Evolutionary conservation across 306 rosid species (phyloP), one percentile per base, ranked within the genome.

Genomic region (Biancaea sappan): DNA sequence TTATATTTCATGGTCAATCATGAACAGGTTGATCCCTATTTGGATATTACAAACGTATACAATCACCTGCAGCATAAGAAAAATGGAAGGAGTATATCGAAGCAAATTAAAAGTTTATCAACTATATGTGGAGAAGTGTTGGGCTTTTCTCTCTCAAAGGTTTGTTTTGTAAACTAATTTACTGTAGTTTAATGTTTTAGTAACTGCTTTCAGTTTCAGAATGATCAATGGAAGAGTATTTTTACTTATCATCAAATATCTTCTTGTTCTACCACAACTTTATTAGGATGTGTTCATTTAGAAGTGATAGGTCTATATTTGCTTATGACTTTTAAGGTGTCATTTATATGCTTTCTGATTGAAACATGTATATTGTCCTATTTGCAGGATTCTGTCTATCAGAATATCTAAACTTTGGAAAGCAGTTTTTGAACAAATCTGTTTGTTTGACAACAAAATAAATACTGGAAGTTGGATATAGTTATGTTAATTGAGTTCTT

Each of bases 61-160:
- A 84, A 81, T 80, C 87, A 82, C 82, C 77, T 94, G 47, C 92
- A 85, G 51, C 85, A 69, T 38, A 89, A 85, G 83, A 88, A 82
- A 79, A 66, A 58, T 67, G 98, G 86, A 73, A 85, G 82, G 84
- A 92, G 72, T 82, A 69, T 32, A 19, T 41, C 93, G 0, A 91
- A 88, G 80, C 86, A 94, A 74, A 74, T 24, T 69, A 89, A 88
- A 85, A 89, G 98, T 82, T 80, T 94, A 68, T 83, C 97, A 53
- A 85, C 86, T 58, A 86, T 91, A 71, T 91, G 91, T 76, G 83
- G 79, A 73, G 96, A 94, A 84, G 60, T 91, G 29, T 67, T 91
- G 84, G 96, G 89, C 69, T 71, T 85, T 60, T 65, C 94, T 48
- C 92, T 94, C 74, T 89, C 94, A 16, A 94, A 94, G 97, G 97